These are phyloP conservation scores for Penicillium diatomitis DNA, from an alignment of 495 filamentous ascomycete species.

Conservation along the genomic window DNA sequence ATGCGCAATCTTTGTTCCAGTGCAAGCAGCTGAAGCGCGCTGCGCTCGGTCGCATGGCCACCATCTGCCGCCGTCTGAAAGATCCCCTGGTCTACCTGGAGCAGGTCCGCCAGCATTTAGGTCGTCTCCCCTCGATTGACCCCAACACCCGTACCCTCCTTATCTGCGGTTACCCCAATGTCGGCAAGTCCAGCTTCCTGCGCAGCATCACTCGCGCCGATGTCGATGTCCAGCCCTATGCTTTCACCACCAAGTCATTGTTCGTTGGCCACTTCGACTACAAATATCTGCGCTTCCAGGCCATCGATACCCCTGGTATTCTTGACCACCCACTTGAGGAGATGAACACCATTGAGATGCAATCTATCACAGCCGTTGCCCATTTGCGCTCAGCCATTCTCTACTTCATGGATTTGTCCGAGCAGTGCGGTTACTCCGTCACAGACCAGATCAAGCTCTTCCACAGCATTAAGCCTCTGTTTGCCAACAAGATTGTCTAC, in stretches of 20 bases:
- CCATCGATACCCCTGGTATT: slow-evolving; percentile 86
- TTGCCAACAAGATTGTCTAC: slow-evolving; percentile 94
- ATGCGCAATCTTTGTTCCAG: slow-evolving; percentile 91
- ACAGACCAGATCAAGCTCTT: slow-evolving; percentile 86
- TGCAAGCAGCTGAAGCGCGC: slow-evolving; percentile 91
- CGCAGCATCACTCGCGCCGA: slow-evolving; percentile 87
- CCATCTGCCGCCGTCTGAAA: slow-evolving; percentile 85
- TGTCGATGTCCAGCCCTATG: slow-evolving; percentile 96
- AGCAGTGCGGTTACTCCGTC: slow-evolving; percentile 95
- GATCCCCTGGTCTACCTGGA: slow-evolving; percentile 93
- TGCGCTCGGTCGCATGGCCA: slow-evolving; percentile 90
- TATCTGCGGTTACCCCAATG: slow-evolving; percentile 96
- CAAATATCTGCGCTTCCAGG: slow-evolving; percentile 91
- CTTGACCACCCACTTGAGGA: slow-evolving; percentile 96
- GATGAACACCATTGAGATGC: slow-evolving; percentile 99
- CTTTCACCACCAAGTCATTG: slow-evolving; percentile 95
- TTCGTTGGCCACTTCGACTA: slow-evolving; percentile 99
- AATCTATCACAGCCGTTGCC: slow-evolving; percentile 92
- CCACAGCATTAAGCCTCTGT: slow-evolving; percentile 90
- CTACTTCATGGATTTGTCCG: slow-evolving; percentile 97
- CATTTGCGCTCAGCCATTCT: slow-evolving; percentile 89
- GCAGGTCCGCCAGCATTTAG: slow-evolving; percentile 95
- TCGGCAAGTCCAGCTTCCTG: slow-evolving; percentile 93
- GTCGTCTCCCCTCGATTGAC: slow-evolving; percentile 94
- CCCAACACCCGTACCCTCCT: slow-evolving; percentile 90